Percentiles rank a stretch among this genome's conserved stretches.
Evolutionary conservation across 1,139 yeast species (phyloP).

Genomic region (Scheffersomyces segobiensis): DNA sequence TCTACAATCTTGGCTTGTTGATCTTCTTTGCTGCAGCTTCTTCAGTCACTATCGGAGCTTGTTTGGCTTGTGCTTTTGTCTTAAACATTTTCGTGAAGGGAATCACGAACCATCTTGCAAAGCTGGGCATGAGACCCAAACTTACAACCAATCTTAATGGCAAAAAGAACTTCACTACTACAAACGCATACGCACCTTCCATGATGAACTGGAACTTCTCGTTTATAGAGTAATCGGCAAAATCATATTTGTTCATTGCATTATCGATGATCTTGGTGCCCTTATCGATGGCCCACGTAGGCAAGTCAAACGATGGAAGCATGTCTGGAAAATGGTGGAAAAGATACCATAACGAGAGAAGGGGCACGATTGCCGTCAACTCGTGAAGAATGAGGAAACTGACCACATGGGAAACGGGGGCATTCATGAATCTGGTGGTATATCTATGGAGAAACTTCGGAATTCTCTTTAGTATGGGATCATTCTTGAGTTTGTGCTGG

Average conservation of each 20-base stretch:
- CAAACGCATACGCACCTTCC: slow-evolving; percentile 91
- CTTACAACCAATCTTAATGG: slow-evolving; percentile 64
- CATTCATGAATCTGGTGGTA: slow-evolving; percentile 49
- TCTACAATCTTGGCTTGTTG: slow-evolving; percentile 34
- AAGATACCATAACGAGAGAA: slow-evolving; percentile 73
- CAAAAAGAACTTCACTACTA: slow-evolving; percentile 63
- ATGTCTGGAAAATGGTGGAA: slow-evolving; percentile 55
- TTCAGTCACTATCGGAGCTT: slow-evolving; percentile 4
- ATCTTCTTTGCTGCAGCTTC: slow-evolving; percentile 17
- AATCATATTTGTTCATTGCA: slow-evolving; percentile 35
- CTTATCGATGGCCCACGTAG: slow-evolving; percentile 63
- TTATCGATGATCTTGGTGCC: slow-evolving; percentile 62
- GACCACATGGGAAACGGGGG: slow-evolving; percentile 71
- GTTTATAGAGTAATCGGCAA: slow-evolving; percentile 37
- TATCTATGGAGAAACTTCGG: slow-evolving; percentile 55
- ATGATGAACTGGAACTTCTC: slow-evolving; percentile 60
- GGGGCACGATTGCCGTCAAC: slow-evolving; percentile 77
- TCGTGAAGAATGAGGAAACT: slow-evolving; percentile 84
- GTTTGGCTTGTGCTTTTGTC: slow-evolving; percentile 9
- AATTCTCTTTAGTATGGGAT: slow-evolving; percentile 38
- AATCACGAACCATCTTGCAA: slow-evolving; percentile 58
- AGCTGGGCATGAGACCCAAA: slow-evolving; percentile 63
- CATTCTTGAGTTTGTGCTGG: slow-evolving; percentile 7
- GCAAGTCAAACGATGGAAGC: slow-evolving; percentile 53
- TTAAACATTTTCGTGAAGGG: slow-evolving; percentile 49